phyloP scores from a whole-genome alignment of 2,329 filamentous ascomycete genomes.

The Xylaria sp. region DNA sequence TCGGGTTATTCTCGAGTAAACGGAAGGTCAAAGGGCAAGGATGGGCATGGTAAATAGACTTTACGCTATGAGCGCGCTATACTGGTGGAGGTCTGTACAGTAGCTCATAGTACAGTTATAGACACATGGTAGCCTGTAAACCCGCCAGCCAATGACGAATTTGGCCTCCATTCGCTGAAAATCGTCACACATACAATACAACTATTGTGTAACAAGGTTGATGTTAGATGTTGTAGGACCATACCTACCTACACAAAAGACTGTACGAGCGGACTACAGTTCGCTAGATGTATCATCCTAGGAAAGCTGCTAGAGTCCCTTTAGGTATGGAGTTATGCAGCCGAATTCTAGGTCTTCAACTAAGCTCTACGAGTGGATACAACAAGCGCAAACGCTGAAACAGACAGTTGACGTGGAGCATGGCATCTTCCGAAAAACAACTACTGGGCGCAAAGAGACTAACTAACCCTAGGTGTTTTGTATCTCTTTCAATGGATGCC shows the following conservation, averaged over 20 bases:
- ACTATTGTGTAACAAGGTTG: slow-evolving; percentile 18
- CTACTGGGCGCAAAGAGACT: neutral
- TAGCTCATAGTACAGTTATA: slow-evolving; percentile 13
- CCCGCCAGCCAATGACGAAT: slow-evolving; percentile 8
- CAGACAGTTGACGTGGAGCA: slow-evolving; percentile 4
- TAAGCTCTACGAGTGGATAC: slow-evolving; percentile 29
- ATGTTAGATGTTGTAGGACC: neutral
- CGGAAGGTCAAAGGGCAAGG: slow-evolving; percentile 32
- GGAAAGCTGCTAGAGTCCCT: slow-evolving; percentile 11
- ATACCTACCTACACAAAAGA: neutral
- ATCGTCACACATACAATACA: slow-evolving; percentile 31
- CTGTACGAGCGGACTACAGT: neutral
- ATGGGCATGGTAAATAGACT: slow-evolving; percentile 41
- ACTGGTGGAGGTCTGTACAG: slow-evolving; percentile 24
- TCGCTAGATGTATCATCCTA: neutral
- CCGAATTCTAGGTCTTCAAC: slow-evolving; percentile 26
- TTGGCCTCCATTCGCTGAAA: neutral
- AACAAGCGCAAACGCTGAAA: slow-evolving; percentile 22
- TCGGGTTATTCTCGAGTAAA: slow-evolving; percentile 13
- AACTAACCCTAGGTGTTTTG: neutral
- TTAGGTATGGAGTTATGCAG: slow-evolving; percentile 13
- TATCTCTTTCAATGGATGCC: neutral
- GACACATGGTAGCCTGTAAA: slow-evolving; percentile 19
- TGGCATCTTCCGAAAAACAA: slow-evolving; percentile 1
- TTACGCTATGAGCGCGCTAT: slow-evolving; percentile 38